A percentile compares a stretch with the other conserved stretches of the same genome.
These are phyloP conservation scores for Claviceps monticola DNA, from an alignment of 2,329 filamentous ascomycete genomes.

Conservation along the genomic window DNA sequence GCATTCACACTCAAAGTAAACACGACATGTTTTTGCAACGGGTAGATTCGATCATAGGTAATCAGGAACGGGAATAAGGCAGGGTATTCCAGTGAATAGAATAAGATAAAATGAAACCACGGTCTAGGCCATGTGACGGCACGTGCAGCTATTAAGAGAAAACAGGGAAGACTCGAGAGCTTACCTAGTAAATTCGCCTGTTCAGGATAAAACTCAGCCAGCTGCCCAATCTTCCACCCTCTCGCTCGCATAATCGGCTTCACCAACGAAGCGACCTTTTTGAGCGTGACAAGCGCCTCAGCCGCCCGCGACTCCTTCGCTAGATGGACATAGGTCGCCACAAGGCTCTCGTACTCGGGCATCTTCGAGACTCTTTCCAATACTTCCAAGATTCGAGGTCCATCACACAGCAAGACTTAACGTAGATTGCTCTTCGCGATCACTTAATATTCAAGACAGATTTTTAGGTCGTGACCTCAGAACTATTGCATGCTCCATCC, in stretches of 20 bases:
- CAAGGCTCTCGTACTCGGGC: constrained; percentile 23
- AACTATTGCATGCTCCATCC: neutral
- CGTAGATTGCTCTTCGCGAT: neutral
- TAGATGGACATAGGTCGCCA: constrained; percentile 36
- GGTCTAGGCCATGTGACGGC: no score
- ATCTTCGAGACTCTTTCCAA: constrained; percentile 2
- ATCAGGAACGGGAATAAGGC: no score
- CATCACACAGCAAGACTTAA: neutral
- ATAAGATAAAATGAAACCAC: neutral
- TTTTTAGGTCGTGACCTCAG: neutral
- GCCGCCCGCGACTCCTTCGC: constrained; percentile 29
- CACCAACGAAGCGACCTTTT: constrained; percentile 73
- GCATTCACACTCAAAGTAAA: neutral
- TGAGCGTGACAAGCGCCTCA: constrained; percentile 48
- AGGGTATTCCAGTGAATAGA: neutral
- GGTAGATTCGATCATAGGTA: no score
- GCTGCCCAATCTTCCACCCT: constrained; percentile 62
- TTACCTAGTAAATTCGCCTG: constrained; percentile 58
- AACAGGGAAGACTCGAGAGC: constrained; percentile 5
- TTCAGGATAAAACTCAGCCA: constrained; percentile 76
- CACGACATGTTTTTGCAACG: no score
- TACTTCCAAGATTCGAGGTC: neutral
- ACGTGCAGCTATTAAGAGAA: neutral
- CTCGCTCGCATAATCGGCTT: constrained; percentile 91
- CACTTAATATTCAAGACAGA: neutral